These are phyloP conservation scores for Boletus bicolor DNA, from an alignment of 768 basidiomycete genomes.

Conservation along the genomic window DNA sequence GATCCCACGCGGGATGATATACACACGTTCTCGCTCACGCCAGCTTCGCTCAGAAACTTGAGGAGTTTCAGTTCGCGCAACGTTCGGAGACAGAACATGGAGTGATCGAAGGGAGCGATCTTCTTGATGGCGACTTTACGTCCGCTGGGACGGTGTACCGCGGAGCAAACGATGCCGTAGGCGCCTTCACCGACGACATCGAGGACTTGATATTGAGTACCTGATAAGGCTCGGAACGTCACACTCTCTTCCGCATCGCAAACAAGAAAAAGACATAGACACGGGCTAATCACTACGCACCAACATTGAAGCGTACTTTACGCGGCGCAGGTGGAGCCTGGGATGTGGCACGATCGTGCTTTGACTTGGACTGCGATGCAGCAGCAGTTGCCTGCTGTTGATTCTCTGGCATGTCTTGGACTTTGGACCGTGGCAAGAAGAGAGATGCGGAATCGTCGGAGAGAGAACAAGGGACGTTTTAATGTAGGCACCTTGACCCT, in stretches of 20 bases:
- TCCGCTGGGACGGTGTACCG: slow-evolving; percentile 79
- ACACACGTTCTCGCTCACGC: slow-evolving; percentile 82
- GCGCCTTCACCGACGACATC: slow-evolving; percentile 90
- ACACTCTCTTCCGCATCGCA: not conserved
- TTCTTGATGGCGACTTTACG: slow-evolving; percentile 97
- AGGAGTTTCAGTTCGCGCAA: slow-evolving; percentile 80
- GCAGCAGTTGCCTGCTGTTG: slow-evolving; percentile 16
- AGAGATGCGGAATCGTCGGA: slow-evolving; percentile 1
- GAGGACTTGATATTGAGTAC: slow-evolving; percentile 78
- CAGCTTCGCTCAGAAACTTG: slow-evolving; percentile 83
- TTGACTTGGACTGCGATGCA: slow-evolving; percentile 34
- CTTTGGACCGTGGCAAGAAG: not conserved
- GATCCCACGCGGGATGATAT: not conserved
- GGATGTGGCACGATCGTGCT: slow-evolving; percentile 44
- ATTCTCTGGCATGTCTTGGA: slow-evolving; percentile 29
- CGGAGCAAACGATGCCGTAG: slow-evolving; percentile 94
- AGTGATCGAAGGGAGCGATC: slow-evolving; percentile 92
- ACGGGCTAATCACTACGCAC: slow-evolving; percentile 34
- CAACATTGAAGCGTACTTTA: slow-evolving; percentile 88
- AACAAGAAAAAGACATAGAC: not conserved
- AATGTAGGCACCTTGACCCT: not conserved
- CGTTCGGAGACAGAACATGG: slow-evolving; percentile 92
- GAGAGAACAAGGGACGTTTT: slow-evolving; percentile 15
- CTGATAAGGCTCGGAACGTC: slow-evolving; percentile 31
- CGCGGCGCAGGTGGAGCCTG: slow-evolving; percentile 58